Evolutionary conservation across 2,329 filamentous ascomycete species (phyloP), one percentile per base, ranked within the genome.

Genomic region (Cyphellophora attinorum): DNA sequence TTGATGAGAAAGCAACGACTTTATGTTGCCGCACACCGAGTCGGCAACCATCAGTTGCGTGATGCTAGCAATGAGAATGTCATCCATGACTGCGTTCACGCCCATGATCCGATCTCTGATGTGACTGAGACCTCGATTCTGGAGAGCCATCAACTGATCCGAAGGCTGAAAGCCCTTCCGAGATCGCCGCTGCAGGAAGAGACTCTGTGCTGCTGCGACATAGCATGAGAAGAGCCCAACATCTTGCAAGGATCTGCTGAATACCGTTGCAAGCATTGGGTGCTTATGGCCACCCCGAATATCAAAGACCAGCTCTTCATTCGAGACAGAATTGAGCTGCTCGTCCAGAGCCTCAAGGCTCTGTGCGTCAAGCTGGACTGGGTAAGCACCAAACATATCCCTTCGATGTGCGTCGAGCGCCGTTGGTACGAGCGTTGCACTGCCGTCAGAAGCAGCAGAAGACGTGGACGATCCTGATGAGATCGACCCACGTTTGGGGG

Each of bases 11-110:
- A 25, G 8, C 21, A 25, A 25, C 8, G 21, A 25, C n/a, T 25
- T 25, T 8, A n/a, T 25, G n/a, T 25, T n/a, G 21, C 21, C 21
- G 21, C 8, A 25, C 8, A 25, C 21, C 8, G 21, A 25, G n/a
- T 25, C 21, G 21, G 21, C 21, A 25, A 25, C 21, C 21, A 25
- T 25, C n/a, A 25, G 21, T n/a, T 25, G 21, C n/a, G n/a, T 25
- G n/a, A 25, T 25, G 21, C 21, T 25, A 8, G 21, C 21, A 8
- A n/a, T n/a, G 8, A 25, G n/a, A 8, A 8, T n/a, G n/a, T 25
- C 21, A n/a, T 25, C 21, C n/a, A 8, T 8, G n/a, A n/a, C 21
- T 8, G 21, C 21, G 8, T n/a, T n/a, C 8, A n/a, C 8, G 8
- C n/a, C 8, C 21, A 25, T 25, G 8, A 25, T 8, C n/a, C 21